Conservation (phyloP, 2,329 filamentous ascomycete species). For the Diplodia sapinea region DNA sequence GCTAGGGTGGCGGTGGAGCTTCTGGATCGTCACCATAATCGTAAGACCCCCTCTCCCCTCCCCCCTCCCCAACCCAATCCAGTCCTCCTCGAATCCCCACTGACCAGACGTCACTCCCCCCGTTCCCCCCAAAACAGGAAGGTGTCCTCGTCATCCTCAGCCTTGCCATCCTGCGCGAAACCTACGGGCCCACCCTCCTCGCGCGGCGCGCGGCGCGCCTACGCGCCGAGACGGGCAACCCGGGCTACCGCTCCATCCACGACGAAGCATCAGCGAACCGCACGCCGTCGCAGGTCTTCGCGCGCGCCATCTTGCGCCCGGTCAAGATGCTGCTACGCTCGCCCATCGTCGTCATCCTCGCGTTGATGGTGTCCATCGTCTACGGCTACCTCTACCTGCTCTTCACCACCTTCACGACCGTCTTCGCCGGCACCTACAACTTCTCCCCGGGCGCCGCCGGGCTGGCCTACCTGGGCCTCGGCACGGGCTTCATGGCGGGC, state of each 20-base stretch:
- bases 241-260: slow-evolving; percentile 48
- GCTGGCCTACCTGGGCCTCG: slow-evolving; percentile 45
- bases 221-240: slow-evolving; percentile 57
- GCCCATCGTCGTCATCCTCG: slow-evolving; percentile 60
- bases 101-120: too few species aligned
- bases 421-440: slow-evolving; percentile 46
- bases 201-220: slow-evolving; percentile 53
- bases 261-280: slow-evolving; percentile 24
- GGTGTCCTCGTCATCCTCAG: slow-evolving; percentile 48
- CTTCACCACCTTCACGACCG: slow-evolving; percentile 47
- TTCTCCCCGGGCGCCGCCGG: slow-evolving; percentile 44
- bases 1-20: slow-evolving; percentile 46
- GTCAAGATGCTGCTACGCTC: slow-evolving; percentile 64
- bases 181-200: slow-evolving; percentile 56
- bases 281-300: slow-evolving; percentile 43
- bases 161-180: slow-evolving; percentile 53
- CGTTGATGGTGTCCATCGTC: slow-evolving; percentile 54
- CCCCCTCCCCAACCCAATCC: too few species aligned
- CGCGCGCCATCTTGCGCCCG: slow-evolving; percentile 57
- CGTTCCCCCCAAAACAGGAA: neutral
- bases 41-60: slow-evolving; percentile 18
- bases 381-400: slow-evolving; percentile 53
- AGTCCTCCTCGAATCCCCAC: too few species aligned
- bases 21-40: slow-evolving; percentile 37
- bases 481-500: slow-evolving; percentile 49